Evolutionary conservation across 164 flowering plant species (phyloP).

Genomic region (Chimonanthus praecox): DNA sequence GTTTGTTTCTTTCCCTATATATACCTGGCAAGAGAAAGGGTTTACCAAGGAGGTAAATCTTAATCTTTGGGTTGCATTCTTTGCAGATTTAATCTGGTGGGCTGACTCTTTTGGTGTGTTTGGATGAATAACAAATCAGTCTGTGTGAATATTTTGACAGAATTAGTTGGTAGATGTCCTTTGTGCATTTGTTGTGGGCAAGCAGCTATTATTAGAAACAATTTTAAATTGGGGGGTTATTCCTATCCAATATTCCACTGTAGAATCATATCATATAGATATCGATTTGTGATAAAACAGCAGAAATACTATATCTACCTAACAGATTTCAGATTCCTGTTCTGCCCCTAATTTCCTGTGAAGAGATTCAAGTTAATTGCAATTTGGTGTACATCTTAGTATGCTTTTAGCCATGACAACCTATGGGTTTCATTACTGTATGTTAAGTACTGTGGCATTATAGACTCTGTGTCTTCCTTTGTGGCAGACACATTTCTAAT

Average conservation of each 20-base stretch:
- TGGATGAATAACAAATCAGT: not conserved
- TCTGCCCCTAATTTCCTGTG: not conserved
- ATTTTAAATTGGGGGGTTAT: not conserved
- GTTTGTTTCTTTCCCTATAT: slow-evolving; percentile 96
- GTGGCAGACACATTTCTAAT: not conserved
- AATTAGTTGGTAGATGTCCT: not conserved
- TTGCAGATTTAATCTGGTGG: not conserved
- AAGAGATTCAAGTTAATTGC: not conserved
- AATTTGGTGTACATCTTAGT: not conserved
- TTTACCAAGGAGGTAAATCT: slow-evolving; percentile 74
- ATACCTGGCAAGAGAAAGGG: slow-evolving; percentile 95
- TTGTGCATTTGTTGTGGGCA: not conserved
- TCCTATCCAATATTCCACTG: too few relatives aligned
- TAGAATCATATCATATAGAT: not conserved
- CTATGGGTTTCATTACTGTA: not conserved
- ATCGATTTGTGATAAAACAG: not conserved
- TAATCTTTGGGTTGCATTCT: not conserved
- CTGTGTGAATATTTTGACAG: not conserved
- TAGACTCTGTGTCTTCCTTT: not conserved
- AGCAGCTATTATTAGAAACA: not conserved
- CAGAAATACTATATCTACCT: not conserved
- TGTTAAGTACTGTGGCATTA: not conserved
- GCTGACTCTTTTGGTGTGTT: not conserved
- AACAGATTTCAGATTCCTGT: not conserved
- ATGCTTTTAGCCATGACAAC: not conserved